Conservation (phyloP, 129 eudicot species). For the Cynara cardunculus region DNA sequence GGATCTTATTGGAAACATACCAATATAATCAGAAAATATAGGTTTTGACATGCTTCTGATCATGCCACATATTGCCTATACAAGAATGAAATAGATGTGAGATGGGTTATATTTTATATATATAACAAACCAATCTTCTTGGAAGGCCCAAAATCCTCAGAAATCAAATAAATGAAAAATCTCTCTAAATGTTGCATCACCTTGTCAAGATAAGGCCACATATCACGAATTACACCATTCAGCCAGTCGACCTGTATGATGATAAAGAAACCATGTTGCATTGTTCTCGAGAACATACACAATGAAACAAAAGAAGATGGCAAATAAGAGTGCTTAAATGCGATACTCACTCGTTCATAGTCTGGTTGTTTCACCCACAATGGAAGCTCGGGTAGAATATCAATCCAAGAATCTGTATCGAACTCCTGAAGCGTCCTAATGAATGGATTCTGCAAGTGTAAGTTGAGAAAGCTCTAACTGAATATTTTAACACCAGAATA, state of each 20-base stretch:
- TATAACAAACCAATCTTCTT: background rate
- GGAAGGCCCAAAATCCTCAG: background rate
- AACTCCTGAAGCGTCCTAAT: constrained; percentile 46
- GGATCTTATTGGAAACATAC: constrained; percentile 47
- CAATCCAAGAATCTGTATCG: constrained; percentile 50
- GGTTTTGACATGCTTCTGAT: constrained; percentile 51
- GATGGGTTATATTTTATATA: background rate
- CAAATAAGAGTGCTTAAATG: background rate
- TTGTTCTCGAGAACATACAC: background rate
- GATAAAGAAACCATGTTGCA: constrained; percentile 11
- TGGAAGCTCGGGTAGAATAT: constrained; percentile 65
- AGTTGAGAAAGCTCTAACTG: constrained; percentile 13
- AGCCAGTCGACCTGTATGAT: constrained; percentile 67
- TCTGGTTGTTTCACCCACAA: constrained; percentile 84
- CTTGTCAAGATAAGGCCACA: constrained; percentile 92
- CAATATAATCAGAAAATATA: constrained; percentile 57
- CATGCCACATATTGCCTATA: constrained; percentile 65
- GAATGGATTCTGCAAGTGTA: constrained; percentile 50
- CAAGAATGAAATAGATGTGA: background rate
- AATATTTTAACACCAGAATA: background rate
- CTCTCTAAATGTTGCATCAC: constrained; percentile 23
- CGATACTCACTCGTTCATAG: constrained; percentile 61
- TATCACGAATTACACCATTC: constrained; percentile 42
- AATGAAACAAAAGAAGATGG: constrained; percentile 2
- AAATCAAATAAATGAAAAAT: background rate